Conservation (phyloP, 2,329 filamentous ascomycete species). For the Hymenoscyphus repandus region DNA sequence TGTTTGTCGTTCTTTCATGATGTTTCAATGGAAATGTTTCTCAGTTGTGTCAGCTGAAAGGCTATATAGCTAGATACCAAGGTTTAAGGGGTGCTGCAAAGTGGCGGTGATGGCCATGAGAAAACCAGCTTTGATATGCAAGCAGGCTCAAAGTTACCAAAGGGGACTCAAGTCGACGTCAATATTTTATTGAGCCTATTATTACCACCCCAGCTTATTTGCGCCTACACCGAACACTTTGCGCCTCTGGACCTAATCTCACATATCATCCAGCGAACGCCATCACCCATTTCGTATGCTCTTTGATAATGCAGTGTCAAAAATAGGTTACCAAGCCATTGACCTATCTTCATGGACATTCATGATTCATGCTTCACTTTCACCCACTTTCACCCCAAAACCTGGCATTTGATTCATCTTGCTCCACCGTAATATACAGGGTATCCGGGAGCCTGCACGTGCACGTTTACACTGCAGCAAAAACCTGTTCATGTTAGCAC, state of each 20-base stretch:
- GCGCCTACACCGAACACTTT: background rate
- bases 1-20: background rate
- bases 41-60: background rate
- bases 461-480: background rate
- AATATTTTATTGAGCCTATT: background rate
- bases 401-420: background rate
- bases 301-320: background rate
- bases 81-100: background rate
- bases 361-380: too few relatives aligned
- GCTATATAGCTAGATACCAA: background rate
- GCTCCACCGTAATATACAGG: background rate
- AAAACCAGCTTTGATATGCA: too few relatives aligned
- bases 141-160: too few relatives aligned
- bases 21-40: background rate
- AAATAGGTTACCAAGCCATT: background rate
- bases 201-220: background rate
- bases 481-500: background rate
- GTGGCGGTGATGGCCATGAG: background rate
- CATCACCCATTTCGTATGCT: background rate
- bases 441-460: background rate
- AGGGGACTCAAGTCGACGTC: too few relatives aligned
- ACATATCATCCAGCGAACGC: background rate
- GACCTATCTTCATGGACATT: too few relatives aligned
- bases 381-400: background rate
- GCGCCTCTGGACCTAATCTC: background rate